Base-by-base conservation (phyloP, 306 rosid species). In the Malus asiatica region DNA sequence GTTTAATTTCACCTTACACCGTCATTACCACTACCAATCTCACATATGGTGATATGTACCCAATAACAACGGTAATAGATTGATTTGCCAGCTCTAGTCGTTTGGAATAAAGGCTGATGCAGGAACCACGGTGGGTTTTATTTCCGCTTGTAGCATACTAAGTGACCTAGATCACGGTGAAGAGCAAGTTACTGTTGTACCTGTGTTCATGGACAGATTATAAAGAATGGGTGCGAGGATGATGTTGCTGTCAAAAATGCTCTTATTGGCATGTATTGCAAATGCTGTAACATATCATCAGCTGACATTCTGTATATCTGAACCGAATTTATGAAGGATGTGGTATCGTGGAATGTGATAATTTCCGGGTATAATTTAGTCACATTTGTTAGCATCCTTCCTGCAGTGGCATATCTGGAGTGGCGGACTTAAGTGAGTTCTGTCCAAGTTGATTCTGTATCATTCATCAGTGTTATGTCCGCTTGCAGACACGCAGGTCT, bases 401-500 rank as follows among this genome's bases (percentile, higher is more conserved):
- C 90, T 9, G 93, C 95, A 4, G 87, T 82, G 19, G 86, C 97
- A 4, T n/a, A 61, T 83, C 80, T 88, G 27, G 27, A 27, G 27
- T 27, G 66, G 81, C 86, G 71, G 74, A 76, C 71, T 44, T 85
- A 78, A 73, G 85, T 80, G 80, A 82, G 80, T 20, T 22, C 30
- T 45, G 83, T 83, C 66, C 82, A 7, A 46, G 72, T 88, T 73
- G 95, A 91, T 82, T 83, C 86, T 27, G 80, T 89, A 68, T 88
- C 97, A 55, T 89, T 82, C 76, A 11, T 87, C 62, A 72, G 86
- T 53, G 85, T 91, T 74, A 74, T 88, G 77, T 91, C 95, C 73
- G 90, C 91, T 60, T 91, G 95, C 85, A 86, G 95, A 77, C 97
- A 91, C 73, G 82, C 88, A 19, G 95, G 95, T 73, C 84, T 89